Percentiles rank a stretch among this genome's conserved stretches.
These are phyloP conservation scores for Pestalotiopsis sp. DNA, from an alignment of 2,329 filamentous ascomycete species.

Conservation along the genomic window DNA sequence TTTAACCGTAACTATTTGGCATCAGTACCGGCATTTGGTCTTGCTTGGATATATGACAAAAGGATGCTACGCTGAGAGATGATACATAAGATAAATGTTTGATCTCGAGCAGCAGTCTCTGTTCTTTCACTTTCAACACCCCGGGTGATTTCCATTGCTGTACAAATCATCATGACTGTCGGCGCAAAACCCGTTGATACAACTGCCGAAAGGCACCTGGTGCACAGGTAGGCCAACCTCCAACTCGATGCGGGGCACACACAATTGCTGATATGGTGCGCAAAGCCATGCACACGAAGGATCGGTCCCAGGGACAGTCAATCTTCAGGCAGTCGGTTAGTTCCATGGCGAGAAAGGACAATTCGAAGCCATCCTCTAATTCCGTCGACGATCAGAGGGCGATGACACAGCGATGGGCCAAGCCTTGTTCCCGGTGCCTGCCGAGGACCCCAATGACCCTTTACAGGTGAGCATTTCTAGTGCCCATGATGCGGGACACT, in stretches of 20 bases:
- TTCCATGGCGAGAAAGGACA: not conserved
- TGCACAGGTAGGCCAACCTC: constrained; percentile 2
- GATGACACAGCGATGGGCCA: constrained; percentile 63
- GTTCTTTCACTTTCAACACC: not conserved
- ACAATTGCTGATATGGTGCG: not conserved
- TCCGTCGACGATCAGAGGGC: constrained; percentile 42
- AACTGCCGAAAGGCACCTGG: not conserved
- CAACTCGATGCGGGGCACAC: not conserved
- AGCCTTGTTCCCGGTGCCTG: constrained; percentile 62
- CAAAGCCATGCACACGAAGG: constrained; percentile 29
- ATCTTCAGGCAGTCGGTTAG: constrained; percentile 34
- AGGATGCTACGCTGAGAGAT: not conserved
- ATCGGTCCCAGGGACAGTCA: constrained; percentile 27
- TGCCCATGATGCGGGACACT: not conserved
- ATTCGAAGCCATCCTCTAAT: not conserved
- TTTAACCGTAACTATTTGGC: not conserved
- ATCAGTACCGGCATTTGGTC: not conserved
- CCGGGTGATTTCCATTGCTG: not conserved
- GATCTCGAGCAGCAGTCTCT: not conserved
- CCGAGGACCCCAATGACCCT: constrained; percentile 63
- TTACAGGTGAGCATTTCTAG: constrained; percentile 40
- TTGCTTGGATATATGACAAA: not conserved
- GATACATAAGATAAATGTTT: not conserved
- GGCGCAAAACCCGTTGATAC: not conserved
- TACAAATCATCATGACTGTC: not conserved